Base-by-base conservation (phyloP, 108 stramenopile species). In the Discostella stelligeroides region DNA sequence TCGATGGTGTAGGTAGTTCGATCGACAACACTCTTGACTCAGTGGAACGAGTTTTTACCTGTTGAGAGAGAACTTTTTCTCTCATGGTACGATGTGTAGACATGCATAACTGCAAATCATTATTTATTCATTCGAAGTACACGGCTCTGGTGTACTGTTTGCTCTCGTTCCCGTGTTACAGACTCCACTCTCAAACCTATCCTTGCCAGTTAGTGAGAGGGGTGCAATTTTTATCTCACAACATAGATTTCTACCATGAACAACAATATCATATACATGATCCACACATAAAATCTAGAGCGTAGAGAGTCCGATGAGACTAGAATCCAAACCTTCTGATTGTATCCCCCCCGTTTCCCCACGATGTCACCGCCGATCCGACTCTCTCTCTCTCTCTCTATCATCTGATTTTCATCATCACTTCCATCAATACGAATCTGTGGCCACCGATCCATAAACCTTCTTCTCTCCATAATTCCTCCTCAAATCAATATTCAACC, bases 401-500 rank as follows among this genome's bases (percentile, higher is more conserved):
- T 15, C 30, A 11, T 38, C 1, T 17, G n/a, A 37, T 18, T 17
- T 43, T 23, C 7, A n/a, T 25, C 58, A 75, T 47, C 68, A 75
- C 37, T 17, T 43, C 24, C 7, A n/a, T 25, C 58, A 75, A 58
- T 75, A 75, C 37, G 74, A 75, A 56, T 75, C 74, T 0, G 74
- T 75, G 11, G 66, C 60, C 10, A 75, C 70, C 10, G 49, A 60
- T 18, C 49, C 58, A 51, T 58, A 60, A 46, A 57, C 38, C 45
- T 59, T 59, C 37, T 45, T 56, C 34, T 62, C 66, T 18, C 76
- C 69, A 64, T 70, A 65, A 49, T 30, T 47, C 51, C 37, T 75
- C 57, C 47, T 69, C 76, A 78, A 70, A 53, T 70, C 69, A 43
- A 70, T 65, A 46, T 70, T 78, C 28, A 70, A 65, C 50, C 64